Conservation (phyloP, 2,329 filamentous ascomycete species). For the Ophiocordyceps polyrhachis-furcata region DNA sequence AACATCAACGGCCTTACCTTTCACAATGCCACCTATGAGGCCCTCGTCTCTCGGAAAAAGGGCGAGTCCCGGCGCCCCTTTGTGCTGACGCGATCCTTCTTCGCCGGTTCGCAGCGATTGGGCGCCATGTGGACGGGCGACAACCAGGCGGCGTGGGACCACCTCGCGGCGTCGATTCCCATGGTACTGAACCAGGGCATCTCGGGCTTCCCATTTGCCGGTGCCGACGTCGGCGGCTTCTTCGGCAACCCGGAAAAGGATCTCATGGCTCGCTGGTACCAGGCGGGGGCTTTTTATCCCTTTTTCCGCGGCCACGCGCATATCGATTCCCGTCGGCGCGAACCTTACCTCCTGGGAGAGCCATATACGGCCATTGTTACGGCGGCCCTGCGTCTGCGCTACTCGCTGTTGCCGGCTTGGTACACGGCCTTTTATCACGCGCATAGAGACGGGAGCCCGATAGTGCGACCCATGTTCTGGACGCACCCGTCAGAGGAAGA, state of each 20-base stretch:
- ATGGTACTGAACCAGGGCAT: conserved; percentile 92
- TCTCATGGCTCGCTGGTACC: conserved; percentile 85
- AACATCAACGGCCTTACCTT: conserved; percentile 93
- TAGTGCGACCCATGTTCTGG: conserved; percentile 85
- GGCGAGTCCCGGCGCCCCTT: conserved; percentile 77
- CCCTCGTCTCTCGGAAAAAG: conserved; percentile 66
- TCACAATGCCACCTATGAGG: conserved; percentile 83
- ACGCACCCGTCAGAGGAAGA: conserved; percentile 70
- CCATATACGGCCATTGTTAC: conserved; percentile 77
- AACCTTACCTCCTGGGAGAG: conserved; percentile 75
- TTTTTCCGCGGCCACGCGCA: conserved; percentile 97
- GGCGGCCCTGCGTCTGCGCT: conserved; percentile 71
- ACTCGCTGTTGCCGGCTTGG: conserved; percentile 79
- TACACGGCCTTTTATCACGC: conserved; percentile 95
- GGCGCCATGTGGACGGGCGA: conserved; percentile 99
- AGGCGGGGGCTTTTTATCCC: conserved; percentile 89
- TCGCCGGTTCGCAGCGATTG: conserved; percentile 70
- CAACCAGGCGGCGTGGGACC: conserved; percentile 84
- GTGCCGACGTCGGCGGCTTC: conserved; percentile 93
- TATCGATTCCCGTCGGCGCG: conserved; percentile 83
- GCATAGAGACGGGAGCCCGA: conserved; percentile 63
- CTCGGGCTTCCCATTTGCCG: conserved; percentile 80
- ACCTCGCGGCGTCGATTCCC: conserved; percentile 73
- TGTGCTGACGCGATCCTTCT: conserved; percentile 83
- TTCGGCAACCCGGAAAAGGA: conserved; percentile 94